These are phyloP conservation scores for Chlamydomonas schloesseri DNA, from an alignment of 139 green algal genomes.

Conservation along the genomic window DNA sequence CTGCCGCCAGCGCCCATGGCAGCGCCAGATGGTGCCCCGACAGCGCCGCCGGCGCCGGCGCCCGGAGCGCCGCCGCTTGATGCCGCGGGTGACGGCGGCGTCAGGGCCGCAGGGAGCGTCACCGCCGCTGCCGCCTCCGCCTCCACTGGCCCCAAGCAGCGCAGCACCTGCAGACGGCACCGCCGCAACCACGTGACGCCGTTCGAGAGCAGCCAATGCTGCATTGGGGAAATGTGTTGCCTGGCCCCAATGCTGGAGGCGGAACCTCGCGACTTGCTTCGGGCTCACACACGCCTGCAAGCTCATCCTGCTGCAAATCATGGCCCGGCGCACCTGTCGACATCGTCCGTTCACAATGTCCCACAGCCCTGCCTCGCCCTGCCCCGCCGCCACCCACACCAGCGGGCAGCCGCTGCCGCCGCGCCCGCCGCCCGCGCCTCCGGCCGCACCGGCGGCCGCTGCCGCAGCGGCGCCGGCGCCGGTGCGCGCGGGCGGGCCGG, in stretches of 20 bases:
- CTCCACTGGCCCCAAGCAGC: slow-evolving; percentile 43
- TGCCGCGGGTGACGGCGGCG: not conserved
- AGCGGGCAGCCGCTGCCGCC: slow-evolving; percentile 61
- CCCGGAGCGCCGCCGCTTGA: not conserved
- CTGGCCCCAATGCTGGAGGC: too few relatives aligned
- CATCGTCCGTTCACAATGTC: slow-evolving; percentile 69
- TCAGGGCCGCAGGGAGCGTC: slow-evolving; percentile 54
- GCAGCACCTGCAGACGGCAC: slow-evolving; percentile 47
- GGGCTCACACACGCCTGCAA: too few relatives aligned
- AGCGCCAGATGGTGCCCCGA: too few relatives aligned
- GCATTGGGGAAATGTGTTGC: too few relatives aligned
- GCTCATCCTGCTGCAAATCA: not conserved
- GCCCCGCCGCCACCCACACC: slow-evolving; percentile 80
- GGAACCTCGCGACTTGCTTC: too few relatives aligned
- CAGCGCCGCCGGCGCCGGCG: not conserved
- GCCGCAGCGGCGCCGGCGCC: not conserved
- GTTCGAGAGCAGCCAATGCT: too few relatives aligned
- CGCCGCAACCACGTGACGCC: too few relatives aligned
- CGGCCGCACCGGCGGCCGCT: not conserved
- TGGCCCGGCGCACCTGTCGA: slow-evolving; percentile 49
- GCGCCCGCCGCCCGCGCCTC: not conserved
- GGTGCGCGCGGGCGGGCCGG: slow-evolving; percentile 57
- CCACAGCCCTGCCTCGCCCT: slow-evolving; percentile 86
- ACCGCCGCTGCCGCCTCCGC: slow-evolving; percentile 32
- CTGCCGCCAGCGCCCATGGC: not conserved